Base-by-base conservation (phyloP, 352 stramenopile genomes). In the Globisporangium yorkense region DNA sequence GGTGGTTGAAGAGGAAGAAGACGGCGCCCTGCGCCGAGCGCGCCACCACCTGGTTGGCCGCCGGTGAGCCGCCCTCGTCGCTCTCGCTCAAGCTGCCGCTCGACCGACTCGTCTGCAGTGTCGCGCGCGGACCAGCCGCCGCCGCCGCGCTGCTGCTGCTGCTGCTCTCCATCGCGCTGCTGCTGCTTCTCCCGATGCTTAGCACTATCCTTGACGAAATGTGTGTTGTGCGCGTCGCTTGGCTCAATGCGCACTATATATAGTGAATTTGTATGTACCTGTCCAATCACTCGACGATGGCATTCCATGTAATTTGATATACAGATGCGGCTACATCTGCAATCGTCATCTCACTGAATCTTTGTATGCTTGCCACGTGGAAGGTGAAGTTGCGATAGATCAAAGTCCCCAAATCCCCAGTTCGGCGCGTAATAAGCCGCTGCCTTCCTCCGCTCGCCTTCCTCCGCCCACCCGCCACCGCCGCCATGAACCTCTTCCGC, bases 401-500 rank as follows among this genome's bases (percentile, higher is more conserved):
- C 24, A 27, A 27, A 27, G 2, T 27, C 24, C 24, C 24, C 24
- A 27, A 27, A 27, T 27, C 24, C 24, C 7, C 50, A 56, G 15
- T 8, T 13, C 37, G 5, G 24, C 24, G 24, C 24, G 24, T 27
- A 27, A 27, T 27, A 27, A 27, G 24, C 24, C 24, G 24, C 24
- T 27, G 24, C 24, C 24, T 27, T 27, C 24, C 24, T 27, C 24
- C 24, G 24, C 24, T 27, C 24, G 24, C 24, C 24, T 27, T 27
- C 24, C 24, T 27, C 24, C 24, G 24, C 24, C 24, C 24, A 27
- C 33, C 41, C 41, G 29, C 54, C n/a, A 18, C 24, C 35, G 9
- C 40, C 44, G 62, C 49, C 55, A 98, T 98, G 91, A 98, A 98
- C 68, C 81, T 98, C 69, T 99, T 99, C 80, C 96, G 97, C 40